A percentile compares a stretch with the other conserved stretches of the same genome.
Evolutionary conservation across 1,284 basidiomycete species (phyloP).

Genomic region (Ganoderma resinaceum): DNA sequence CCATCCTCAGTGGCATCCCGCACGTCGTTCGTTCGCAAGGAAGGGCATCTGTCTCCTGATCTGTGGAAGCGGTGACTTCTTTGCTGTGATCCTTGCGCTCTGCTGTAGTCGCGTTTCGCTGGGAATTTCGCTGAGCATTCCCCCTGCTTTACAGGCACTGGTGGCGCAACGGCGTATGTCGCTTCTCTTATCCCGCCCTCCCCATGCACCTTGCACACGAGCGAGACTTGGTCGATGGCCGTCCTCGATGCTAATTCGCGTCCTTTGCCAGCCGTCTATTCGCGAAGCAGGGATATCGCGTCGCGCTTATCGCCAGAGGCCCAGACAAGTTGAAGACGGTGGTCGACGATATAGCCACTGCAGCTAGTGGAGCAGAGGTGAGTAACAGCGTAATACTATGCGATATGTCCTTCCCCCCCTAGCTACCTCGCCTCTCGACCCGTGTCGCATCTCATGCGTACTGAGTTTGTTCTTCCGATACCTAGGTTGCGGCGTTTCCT

Average conservation of each 20-base stretch:
- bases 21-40: neutral
- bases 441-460: neutral
- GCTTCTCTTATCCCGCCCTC: neutral
- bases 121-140: slow-evolving; percentile 4
- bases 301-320: slow-evolving; percentile 73
- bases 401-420: no score
- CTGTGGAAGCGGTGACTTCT: neutral
- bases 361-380: slow-evolving; percentile 62
- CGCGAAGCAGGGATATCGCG: slow-evolving; percentile 38
- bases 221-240: neutral
- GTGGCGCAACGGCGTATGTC: slow-evolving; percentile 69
- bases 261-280: slow-evolving; percentile 2
- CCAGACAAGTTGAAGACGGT: slow-evolving; percentile 58
- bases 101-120: neutral
- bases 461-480: neutral
- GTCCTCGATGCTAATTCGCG: neutral
- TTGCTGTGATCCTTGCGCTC: neutral
- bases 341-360: slow-evolving; percentile 58
- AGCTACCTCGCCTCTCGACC: neutral
- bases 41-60: no score
- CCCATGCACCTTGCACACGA: neutral
- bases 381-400: slow-evolving; percentile 14
- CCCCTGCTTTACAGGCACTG: slow-evolving; percentile 53
- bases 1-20: no score
- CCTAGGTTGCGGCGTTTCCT: slow-evolving; percentile 67